Conservation (phyloP, 1,284 basidiomycete genomes). For the Testicularia cyperi region DNA sequence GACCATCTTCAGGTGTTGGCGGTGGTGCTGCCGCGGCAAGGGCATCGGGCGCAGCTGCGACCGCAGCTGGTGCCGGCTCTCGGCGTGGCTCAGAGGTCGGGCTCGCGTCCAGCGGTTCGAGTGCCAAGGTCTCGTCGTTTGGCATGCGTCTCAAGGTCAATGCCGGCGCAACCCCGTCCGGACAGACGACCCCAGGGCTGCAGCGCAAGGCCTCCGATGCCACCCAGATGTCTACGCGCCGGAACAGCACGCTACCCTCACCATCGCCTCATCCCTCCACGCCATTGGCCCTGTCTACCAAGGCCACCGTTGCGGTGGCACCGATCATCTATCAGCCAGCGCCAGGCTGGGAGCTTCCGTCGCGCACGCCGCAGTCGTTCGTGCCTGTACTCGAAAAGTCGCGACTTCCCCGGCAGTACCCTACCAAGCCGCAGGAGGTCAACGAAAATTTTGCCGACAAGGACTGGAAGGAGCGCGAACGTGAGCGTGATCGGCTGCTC, state of each 20-base stretch:
- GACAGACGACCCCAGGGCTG: conserved; percentile 21
- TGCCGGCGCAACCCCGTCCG: conserved; percentile 4
- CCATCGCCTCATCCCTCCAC: conserved; percentile 34
- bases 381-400: conserved; percentile 39
- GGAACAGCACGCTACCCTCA: conserved; percentile 35
- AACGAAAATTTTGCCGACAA: conserved; percentile 51
- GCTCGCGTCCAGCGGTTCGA: conserved; percentile 5
- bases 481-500: conserved; percentile 43
- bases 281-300: conserved; percentile 7
- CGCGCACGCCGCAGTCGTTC: conserved; percentile 39
- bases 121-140: conserved; percentile 20
- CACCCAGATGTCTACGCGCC: conserved; percentile 21
- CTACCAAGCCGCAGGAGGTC: conserved; percentile 52
- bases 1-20: conserved; percentile 6
- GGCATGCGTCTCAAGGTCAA: conserved; percentile 47
- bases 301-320: neutral
- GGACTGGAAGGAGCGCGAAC: conserved; percentile 55
- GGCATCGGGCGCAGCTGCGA: conserved; percentile 2
- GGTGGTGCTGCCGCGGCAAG: conserved; percentile 3
- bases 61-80: conserved; percentile 2
- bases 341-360: conserved; percentile 47
- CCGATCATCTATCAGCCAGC: conserved; percentile 26
- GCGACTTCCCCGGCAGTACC: conserved; percentile 37
- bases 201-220: conserved; percentile 26
- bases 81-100: conserved; percentile 16